These are phyloP conservation scores for Colletotrichum abscissum DNA, from an alignment of 2,329 filamentous ascomycete species.

Conservation along the genomic window DNA sequence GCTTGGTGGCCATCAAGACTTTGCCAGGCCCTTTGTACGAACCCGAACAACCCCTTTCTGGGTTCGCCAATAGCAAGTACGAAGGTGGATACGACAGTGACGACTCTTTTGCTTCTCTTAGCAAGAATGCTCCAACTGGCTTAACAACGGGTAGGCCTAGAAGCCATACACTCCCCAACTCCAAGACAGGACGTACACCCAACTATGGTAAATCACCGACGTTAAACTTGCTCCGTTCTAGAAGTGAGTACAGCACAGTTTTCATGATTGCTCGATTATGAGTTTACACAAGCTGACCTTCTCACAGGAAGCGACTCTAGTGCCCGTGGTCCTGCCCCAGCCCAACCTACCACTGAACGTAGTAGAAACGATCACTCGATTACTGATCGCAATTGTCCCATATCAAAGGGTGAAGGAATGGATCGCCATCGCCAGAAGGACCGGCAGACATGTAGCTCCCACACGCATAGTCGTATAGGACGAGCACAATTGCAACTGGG, in stretches of 20 bases:
- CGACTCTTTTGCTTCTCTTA: neutral
- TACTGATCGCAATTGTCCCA: neutral
- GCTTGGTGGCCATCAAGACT: constrained; percentile 17
- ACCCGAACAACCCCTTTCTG: neutral
- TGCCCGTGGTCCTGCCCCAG: neutral
- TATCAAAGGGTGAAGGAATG: neutral
- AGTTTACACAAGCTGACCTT: neutral
- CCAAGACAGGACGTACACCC: neutral
- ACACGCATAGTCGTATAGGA: neutral
- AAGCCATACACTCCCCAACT: neutral
- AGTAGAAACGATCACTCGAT: neutral
- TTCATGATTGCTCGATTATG: neutral
- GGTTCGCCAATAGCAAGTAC: constrained; percentile 5
- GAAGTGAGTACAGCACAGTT: neutral
- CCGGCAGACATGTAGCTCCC: neutral
- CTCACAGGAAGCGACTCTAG: neutral
- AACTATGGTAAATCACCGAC: no score
- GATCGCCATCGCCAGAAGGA: neutral
- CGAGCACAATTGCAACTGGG: neutral
- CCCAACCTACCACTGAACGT: neutral
- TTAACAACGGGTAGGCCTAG: neutral
- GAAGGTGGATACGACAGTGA: neutral
- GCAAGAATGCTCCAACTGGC: neutral
- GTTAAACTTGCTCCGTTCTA: neutral
- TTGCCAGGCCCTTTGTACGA: constrained; percentile 16